Evolutionary conservation across 345 rosid species (phyloP).

Genomic region (Acer campestre): DNA sequence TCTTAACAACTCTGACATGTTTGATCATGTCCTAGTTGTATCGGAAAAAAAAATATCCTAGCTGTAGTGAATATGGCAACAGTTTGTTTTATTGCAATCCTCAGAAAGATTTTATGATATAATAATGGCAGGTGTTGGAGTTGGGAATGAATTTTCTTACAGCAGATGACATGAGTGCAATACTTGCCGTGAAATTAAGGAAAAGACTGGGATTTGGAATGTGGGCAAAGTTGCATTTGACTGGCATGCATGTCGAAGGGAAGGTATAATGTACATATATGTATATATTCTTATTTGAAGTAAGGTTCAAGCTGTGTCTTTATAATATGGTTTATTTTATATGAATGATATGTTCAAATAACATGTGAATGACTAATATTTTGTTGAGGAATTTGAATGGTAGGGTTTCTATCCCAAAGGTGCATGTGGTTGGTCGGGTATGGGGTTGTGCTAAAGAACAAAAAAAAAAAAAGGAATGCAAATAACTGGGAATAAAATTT

Average conservation of each 20-base stretch:
- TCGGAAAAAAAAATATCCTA: not conserved
- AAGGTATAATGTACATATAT: conserved; percentile 49
- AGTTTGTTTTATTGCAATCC: not conserved
- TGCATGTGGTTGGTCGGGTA: no score
- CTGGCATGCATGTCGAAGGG: conserved; percentile 96
- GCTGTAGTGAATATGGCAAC: not conserved
- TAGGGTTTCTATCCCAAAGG: not conserved
- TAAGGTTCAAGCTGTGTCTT: not conserved
- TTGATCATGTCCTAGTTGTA: not conserved
- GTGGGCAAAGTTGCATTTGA: conserved; percentile 89
- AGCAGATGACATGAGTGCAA: conserved; percentile 94
- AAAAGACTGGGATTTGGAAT: conserved; percentile 92
- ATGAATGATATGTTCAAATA: not conserved
- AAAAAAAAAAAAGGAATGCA: not conserved
- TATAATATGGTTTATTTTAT: not conserved
- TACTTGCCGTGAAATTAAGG: conserved; percentile 84
- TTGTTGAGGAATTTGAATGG: not conserved
- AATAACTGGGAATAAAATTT: not conserved
- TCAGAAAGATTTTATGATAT: conserved; percentile 17
- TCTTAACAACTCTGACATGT: not conserved
- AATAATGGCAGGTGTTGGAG: conserved; percentile 70
- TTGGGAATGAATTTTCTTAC: conserved; percentile 88
- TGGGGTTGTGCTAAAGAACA: not conserved
- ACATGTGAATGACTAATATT: not conserved
- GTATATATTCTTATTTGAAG: not conserved